These are phyloP conservation scores for Alternaria infectoria DNA, from an alignment of 2,329 filamentous ascomycete species.

Conservation along the genomic window DNA sequence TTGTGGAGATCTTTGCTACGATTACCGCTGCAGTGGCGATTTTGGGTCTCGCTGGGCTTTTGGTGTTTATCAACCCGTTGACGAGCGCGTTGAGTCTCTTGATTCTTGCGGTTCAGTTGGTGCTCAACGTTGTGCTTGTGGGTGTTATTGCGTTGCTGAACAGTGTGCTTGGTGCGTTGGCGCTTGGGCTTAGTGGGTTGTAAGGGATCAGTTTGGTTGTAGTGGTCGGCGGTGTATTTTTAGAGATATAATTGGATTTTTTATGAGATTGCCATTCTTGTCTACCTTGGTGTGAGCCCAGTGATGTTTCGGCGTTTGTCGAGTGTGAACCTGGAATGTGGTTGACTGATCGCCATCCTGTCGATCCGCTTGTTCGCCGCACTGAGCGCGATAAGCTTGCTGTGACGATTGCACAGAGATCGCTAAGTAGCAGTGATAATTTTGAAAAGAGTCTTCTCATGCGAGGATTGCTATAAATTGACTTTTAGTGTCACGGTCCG, in stretches of 20 bases:
- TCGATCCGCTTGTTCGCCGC: not conserved
- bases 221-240: not conserved
- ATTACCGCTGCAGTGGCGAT: slow-evolving; percentile 21
- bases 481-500: not conserved
- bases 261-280: not conserved
- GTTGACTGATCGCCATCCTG: not conserved
- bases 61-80: slow-evolving; percentile 22
- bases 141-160: slow-evolving; percentile 24
- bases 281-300: not conserved
- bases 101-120: slow-evolving; percentile 23
- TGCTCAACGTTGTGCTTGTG: slow-evolving; percentile 21
- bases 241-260: not conserved
- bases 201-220: not conserved
- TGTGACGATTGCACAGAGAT: not conserved
- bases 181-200: slow-evolving; percentile 15
- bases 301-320: not conserved
- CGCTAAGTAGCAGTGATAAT: not conserved
- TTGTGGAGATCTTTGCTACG: slow-evolving; percentile 29
- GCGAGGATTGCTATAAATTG: not conserved
- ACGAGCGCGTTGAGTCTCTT: slow-evolving; percentile 18
- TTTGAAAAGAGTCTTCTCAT: not conserved
- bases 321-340: not conserved
- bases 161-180: slow-evolving; percentile 15
- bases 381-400: not conserved
- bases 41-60: slow-evolving; percentile 19